Evolutionary conservation across 1,139 yeast genomes (phyloP).

Genomic region (Suhomyces bolitotheri): DNA sequence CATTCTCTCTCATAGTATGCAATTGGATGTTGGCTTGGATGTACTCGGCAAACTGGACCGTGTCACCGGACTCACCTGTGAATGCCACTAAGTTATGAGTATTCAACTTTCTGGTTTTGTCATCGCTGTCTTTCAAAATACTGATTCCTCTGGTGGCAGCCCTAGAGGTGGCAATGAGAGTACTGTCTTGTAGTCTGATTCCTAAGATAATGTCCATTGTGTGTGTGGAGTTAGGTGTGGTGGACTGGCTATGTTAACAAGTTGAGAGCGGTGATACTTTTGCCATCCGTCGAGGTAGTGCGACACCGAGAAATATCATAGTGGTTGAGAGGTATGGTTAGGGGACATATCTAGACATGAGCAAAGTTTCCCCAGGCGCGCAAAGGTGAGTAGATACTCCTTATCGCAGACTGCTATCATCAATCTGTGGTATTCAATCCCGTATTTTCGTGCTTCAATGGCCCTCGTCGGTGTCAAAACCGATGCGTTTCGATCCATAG

Average conservation of each 20-base stretch:
- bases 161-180: slow-evolving; percentile 86
- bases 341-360: too few species aligned
- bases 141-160: slow-evolving; percentile 95
- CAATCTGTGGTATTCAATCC: too few species aligned
- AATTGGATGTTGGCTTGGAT: slow-evolving; percentile 90
- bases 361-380: too few species aligned
- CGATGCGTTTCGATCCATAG: too few species aligned
- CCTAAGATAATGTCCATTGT: slow-evolving; percentile 89
- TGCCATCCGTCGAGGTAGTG: slow-evolving; percentile 10
- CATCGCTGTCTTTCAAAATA: slow-evolving; percentile 80
- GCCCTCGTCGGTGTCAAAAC: too few species aligned
- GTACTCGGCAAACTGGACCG: slow-evolving; percentile 94
- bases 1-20: slow-evolving; percentile 82
- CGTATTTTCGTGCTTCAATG: too few species aligned
- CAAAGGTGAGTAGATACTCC: too few species aligned
- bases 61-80: slow-evolving; percentile 97
- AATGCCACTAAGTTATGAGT: slow-evolving; percentile 81
- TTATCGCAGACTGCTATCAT: too few species aligned
- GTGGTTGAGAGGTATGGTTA: too few species aligned
- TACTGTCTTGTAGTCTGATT: slow-evolving; percentile 76
- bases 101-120: slow-evolving; percentile 79
- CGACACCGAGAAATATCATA: slow-evolving; percentile 4
- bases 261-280: slow-evolving; percentile 4
- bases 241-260: background rate
- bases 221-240: slow-evolving; percentile 1